A percentile compares a stretch with the other conserved stretches of the same genome.
Conservation (phyloP, 306 rosid genomes). For the Lathyrus sativus region DNA sequence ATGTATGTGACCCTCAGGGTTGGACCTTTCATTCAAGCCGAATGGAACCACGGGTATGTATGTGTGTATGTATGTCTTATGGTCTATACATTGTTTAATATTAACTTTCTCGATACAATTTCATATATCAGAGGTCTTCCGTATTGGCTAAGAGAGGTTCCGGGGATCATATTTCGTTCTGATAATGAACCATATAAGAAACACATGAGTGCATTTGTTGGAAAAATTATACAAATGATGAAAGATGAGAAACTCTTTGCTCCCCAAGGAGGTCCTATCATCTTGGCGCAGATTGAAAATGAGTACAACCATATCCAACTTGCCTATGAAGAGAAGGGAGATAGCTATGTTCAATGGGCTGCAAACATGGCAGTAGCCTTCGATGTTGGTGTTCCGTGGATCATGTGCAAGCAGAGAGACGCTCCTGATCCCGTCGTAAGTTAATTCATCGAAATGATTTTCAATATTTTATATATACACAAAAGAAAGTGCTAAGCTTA, state of each 20-base stretch:
- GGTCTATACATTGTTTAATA: not conserved
- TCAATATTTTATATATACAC: not conserved
- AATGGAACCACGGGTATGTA: constrained; percentile 91
- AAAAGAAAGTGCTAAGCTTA: not conserved
- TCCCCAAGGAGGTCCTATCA: constrained; percentile 89
- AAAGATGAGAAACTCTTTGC: constrained; percentile 69
- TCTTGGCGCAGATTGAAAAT: constrained; percentile 88
- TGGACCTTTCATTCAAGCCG: constrained; percentile 97
- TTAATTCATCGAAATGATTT: not conserved
- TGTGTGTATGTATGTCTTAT: constrained; percentile 49
- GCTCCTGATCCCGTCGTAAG: constrained; percentile 94
- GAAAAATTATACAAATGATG: constrained; percentile 56
- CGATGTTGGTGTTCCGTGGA: constrained; percentile 74
- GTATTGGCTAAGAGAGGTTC: constrained; percentile 85
- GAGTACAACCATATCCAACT: constrained; percentile 83
- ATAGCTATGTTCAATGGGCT: constrained; percentile 74
- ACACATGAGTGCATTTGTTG: constrained; percentile 62
- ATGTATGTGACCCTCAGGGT: constrained; percentile 73
- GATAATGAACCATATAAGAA: constrained; percentile 68
- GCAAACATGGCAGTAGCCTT: constrained; percentile 63
- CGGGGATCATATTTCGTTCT: constrained; percentile 63
- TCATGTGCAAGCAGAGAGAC: constrained; percentile 93
- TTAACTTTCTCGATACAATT: not conserved
- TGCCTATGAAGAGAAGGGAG: constrained; percentile 60
- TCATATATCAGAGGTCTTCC: constrained; percentile 74